Evolutionary conservation across 768 basidiomycete species (phyloP), one percentile per base, ranked within the genome.

Genomic region (Calvatia gigantea): DNA sequence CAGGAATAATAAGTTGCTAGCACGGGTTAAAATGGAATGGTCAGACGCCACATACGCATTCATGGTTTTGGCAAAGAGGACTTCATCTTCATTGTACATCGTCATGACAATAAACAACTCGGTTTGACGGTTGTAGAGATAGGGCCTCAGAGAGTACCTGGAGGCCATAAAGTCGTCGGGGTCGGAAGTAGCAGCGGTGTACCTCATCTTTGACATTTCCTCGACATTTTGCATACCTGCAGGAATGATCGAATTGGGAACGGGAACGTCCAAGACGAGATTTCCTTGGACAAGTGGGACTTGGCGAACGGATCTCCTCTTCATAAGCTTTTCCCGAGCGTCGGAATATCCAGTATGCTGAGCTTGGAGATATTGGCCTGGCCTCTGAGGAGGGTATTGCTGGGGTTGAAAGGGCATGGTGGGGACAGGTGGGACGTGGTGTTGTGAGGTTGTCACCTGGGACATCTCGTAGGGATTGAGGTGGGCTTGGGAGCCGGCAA

Each of bases 101-200:
- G 94, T 96, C 85, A 96, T 91, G 38, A 95, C 93, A 62, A 97
- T 91, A 73, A 96, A 94, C 12, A 97, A 78, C 70, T 96, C 94
- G 7, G 94, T 96, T 51, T 86, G 79, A 51, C 94, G 86, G 54
- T 84, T 83, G 62, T 83, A 81, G 1, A 94, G 78, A 69, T 86
- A 94, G 4, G 84, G 92, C 21, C 92, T 77, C 21, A 94, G 79
- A 5, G 89, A 84, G 68, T 91, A 92, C 58, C 85, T 84, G 43
- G 77, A 82, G 27, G 79, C 69, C 83, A 89, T 85, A 70, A 94
- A 94, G 45, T 92, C 85, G 65, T 94, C 91, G 5, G 91, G 92
- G 69, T 94, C 92, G 64, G 91, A 92, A 1, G 91, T 93, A 1
- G 88, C 89, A 3, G 91, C 91, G 5, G 91, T 92, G 69, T 94